Evolutionary conservation across 371 early-diverging fungal genomes (phyloP).

Genomic region (Chytridium lagenaria): DNA sequence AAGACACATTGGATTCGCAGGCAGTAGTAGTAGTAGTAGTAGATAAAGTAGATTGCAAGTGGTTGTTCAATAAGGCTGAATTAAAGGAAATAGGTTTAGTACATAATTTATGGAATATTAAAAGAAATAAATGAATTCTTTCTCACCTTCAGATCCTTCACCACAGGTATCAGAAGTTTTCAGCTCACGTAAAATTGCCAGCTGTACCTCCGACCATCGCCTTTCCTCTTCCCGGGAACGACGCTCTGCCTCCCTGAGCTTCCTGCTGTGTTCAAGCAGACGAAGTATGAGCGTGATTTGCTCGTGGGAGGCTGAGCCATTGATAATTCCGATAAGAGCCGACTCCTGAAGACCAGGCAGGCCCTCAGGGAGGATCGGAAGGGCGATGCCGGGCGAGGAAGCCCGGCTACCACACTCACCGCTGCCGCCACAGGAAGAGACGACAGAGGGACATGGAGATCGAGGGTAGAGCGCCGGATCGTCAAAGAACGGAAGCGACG

Average conservation of each 20-base stretch:
- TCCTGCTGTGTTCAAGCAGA: conserved; percentile 5
- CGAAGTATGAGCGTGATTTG: conserved; percentile 10
- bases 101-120: background rate
- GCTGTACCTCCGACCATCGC: conserved; percentile 22
- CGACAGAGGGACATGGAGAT: background rate
- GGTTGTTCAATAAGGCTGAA: conserved; percentile 19
- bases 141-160: conserved; percentile 12
- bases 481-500: background rate
- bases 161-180: conserved; percentile 21
- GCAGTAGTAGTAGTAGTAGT: background rate
- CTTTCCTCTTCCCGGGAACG: conserved; percentile 20
- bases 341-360: conserved; percentile 2
- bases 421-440: too few relatives aligned
- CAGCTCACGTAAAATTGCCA: conserved; percentile 21
- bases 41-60: conserved; percentile 13
- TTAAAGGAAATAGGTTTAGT: background rate
- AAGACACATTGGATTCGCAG: background rate
- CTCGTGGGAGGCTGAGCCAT: conserved; percentile 12
- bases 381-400: background rate
- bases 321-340: background rate
- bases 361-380: conserved; percentile 17
- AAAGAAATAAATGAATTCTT: background rate
- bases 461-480: background rate
- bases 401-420: too few relatives aligned
- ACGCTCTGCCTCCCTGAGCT: conserved; percentile 17